phyloP scores from a whole-genome alignment of 1,284 basidiomycete species.

The Pseudozyma hubeiensis region DNA sequence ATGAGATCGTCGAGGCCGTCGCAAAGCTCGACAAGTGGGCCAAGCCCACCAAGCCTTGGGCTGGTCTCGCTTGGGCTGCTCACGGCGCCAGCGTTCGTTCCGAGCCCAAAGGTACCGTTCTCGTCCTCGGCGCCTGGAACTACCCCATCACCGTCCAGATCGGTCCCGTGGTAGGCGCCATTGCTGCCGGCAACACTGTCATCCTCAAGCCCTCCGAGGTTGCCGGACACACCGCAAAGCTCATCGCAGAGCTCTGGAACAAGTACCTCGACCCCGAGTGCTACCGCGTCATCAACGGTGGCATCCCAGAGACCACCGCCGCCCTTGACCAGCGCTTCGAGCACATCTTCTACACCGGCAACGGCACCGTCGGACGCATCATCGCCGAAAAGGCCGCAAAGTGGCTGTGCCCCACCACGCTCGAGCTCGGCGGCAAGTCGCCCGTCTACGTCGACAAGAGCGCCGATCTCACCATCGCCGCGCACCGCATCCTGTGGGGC shows the following conservation, averaged over 20 bases:
- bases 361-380: conserved; percentile 79
- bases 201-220: conserved; percentile 79
- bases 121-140: conserved; percentile 71
- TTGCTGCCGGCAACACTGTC: conserved; percentile 70
- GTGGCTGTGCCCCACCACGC: conserved; percentile 82
- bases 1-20: conserved; percentile 77
- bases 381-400: conserved; percentile 86
- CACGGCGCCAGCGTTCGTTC: conserved; percentile 66
- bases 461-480: conserved; percentile 70
- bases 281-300: conserved; percentile 81
- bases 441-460: conserved; percentile 82
- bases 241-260: conserved; percentile 80
- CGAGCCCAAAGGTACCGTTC: conserved; percentile 70
- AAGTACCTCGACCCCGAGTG: conserved; percentile 84
- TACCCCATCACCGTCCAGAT: conserved; percentile 66
- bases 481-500: conserved; percentile 79
- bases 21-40: conserved; percentile 74
- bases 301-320: conserved; percentile 79
- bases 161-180: conserved; percentile 69
- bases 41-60: conserved; percentile 62
- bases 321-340: conserved; percentile 86
- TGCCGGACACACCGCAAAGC: conserved; percentile 75
- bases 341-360: conserved; percentile 75
- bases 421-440: conserved; percentile 84
- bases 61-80: conserved; percentile 63